Conservation (phyloP, 768 basidiomycete species). For the Xerocomus brunneocitrinus region DNA sequence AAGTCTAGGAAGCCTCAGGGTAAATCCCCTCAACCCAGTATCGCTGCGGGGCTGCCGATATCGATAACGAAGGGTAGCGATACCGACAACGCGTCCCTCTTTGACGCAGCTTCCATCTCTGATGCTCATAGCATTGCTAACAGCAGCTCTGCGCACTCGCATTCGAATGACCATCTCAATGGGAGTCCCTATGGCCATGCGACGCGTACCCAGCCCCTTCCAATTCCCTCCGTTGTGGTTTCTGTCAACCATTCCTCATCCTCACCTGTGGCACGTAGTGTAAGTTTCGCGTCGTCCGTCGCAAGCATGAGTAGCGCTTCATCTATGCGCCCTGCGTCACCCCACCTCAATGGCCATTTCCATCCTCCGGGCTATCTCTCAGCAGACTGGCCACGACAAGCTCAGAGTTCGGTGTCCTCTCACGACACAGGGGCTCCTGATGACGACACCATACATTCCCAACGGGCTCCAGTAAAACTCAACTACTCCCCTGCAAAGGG, state of each 20-base stretch:
- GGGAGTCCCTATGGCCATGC: background rate
- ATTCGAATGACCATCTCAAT: conserved; percentile 16
- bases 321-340: conserved; percentile 15
- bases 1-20: conserved; percentile 25
- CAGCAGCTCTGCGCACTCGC: conserved; percentile 22
- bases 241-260: conserved; percentile 20
- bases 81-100: conserved; percentile 21
- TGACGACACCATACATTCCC: background rate
- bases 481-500: conserved; percentile 46
- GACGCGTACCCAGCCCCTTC: background rate
- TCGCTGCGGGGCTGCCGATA: background rate
- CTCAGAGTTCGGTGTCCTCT: background rate
- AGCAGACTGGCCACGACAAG: conserved; percentile 23
- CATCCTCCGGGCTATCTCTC: conserved; percentile 22
- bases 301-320: conserved; percentile 19
- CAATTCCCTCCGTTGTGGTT: conserved; percentile 27
- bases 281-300: conserved; percentile 22
- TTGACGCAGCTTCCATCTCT: conserved; percentile 23
- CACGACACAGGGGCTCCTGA: background rate
- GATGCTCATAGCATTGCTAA: conserved; percentile 28
- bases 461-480: background rate
- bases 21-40: background rate
- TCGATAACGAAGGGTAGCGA: conserved; percentile 19
- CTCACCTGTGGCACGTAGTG: conserved; percentile 9
- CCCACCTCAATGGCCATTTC: background rate